These are phyloP conservation scores for Aspergillus indologenus DNA, from an alignment of 495 filamentous ascomycete species.

Conservation along the genomic window DNA sequence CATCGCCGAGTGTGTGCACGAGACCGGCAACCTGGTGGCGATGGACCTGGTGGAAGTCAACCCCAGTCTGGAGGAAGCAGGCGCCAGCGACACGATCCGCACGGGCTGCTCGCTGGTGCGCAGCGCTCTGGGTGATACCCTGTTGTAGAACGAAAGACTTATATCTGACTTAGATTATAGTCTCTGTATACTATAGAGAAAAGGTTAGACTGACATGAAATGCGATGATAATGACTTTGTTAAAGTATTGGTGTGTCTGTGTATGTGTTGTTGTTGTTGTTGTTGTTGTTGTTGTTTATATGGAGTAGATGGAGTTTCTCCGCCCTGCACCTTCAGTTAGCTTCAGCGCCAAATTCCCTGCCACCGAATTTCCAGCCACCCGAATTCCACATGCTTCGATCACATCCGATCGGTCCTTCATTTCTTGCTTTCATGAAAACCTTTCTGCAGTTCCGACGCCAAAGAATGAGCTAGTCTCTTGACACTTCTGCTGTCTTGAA, in stretches of 20 bases:
- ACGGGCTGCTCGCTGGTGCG: slow-evolving; percentile 87
- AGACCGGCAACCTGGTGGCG: slow-evolving; percentile 85
- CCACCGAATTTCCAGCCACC: neutral
- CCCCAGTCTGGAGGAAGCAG: slow-evolving; percentile 72
- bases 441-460: neutral
- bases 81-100: slow-evolving; percentile 82
- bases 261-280: neutral
- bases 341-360: neutral
- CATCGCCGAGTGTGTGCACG: slow-evolving; percentile 94
- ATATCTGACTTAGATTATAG: neutral
- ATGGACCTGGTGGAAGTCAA: slow-evolving; percentile 98
- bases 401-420: neutral
- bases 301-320: too few species aligned
- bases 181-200: neutral
- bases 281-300: too few species aligned
- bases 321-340: too few species aligned
- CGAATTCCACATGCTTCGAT: neutral
- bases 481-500: neutral
- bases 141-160: slow-evolving; percentile 52
- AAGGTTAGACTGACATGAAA: neutral
- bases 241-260: neutral
- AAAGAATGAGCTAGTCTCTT: neutral
- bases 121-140: slow-evolving; percentile 86
- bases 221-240: neutral
- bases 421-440: too few species aligned